These are phyloP conservation scores for Rosa lucieae DNA, from an alignment of 306 rosid species.

Conservation along the genomic window DNA sequence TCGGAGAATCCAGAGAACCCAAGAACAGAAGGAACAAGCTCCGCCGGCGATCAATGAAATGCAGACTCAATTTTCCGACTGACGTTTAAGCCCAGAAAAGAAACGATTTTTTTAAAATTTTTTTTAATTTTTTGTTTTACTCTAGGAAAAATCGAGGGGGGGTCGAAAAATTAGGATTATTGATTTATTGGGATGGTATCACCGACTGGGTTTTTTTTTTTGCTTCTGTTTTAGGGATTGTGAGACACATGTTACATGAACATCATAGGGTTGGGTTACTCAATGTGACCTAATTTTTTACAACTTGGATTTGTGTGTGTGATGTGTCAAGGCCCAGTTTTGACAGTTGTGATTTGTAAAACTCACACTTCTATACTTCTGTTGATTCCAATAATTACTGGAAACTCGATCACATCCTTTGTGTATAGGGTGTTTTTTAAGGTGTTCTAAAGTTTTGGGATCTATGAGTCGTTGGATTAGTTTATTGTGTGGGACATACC, in stretches of 20 bases:
- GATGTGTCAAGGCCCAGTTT: not conserved
- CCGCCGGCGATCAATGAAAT: constrained; percentile 17
- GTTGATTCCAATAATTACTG: not conserved
- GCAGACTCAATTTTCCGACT: constrained; percentile 48
- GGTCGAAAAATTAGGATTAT: not conserved
- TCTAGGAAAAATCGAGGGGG: not conserved
- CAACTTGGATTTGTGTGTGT: not conserved
- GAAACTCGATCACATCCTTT: not conserved
- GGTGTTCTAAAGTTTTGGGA: too few relatives aligned
- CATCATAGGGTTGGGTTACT: not conserved
- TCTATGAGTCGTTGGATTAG: not conserved
- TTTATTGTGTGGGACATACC: not conserved
- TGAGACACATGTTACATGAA: constrained; percentile 9
- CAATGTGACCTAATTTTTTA: constrained; percentile 12
- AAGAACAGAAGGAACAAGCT: constrained; percentile 14
- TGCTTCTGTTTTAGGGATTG: not conserved
- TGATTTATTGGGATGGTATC: not conserved
- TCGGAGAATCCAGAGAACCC: constrained; percentile 19
- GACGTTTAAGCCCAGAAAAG: constrained; percentile 37
- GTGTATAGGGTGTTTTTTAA: too few relatives aligned
- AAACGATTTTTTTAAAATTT: constrained; percentile 4
- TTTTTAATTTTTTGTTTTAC: constrained; percentile 22
- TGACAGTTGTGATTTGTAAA: not conserved
- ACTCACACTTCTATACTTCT: not conserved
- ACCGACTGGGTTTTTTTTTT: not conserved